Conservation (phyloP, 305 asterid species). For the Solanum hybrid region DNA sequence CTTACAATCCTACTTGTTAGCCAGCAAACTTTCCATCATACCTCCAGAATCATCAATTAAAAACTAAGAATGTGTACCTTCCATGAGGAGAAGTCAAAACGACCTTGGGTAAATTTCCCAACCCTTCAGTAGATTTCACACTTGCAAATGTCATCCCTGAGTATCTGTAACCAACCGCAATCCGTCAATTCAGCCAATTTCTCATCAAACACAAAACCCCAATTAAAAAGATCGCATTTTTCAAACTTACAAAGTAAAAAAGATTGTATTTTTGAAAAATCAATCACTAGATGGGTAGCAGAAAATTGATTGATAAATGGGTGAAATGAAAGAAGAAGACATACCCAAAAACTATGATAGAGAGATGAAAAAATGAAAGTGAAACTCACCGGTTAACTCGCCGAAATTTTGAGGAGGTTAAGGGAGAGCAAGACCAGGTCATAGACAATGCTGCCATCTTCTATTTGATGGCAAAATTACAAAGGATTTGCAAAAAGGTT, state of each 20-base stretch:
- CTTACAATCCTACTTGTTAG: not conserved
- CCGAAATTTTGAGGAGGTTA: constrained; percentile 45
- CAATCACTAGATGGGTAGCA: not conserved
- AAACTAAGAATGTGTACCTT: constrained; percentile 35
- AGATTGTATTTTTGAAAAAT: not conserved
- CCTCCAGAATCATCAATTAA: not conserved
- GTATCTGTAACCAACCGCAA: constrained; percentile 29
- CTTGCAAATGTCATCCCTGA: constrained; percentile 66
- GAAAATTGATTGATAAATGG: not conserved
- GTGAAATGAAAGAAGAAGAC: not conserved
- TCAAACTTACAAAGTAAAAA: not conserved
- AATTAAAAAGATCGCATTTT: constrained; percentile 6
- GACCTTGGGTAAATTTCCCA: constrained; percentile 78
- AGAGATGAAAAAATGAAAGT: not conserved
- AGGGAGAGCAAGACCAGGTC: constrained; percentile 37
- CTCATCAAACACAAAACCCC: not conserved
- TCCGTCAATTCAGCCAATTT: not conserved
- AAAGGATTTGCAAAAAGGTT: not conserved
- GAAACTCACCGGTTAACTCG: constrained; percentile 56
- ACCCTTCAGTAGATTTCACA: constrained; percentile 59
- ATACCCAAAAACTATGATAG: not conserved
- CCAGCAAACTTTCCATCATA: not conserved
- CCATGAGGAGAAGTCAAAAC: constrained; percentile 70
- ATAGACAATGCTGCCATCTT: constrained; percentile 46
- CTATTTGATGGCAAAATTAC: not conserved